Percentiles rank a stretch among this genome's conserved stretches.
phyloP scores from a whole-genome alignment of 1,284 basidiomycete species.

The Fomitiporia mediterranea region DNA sequence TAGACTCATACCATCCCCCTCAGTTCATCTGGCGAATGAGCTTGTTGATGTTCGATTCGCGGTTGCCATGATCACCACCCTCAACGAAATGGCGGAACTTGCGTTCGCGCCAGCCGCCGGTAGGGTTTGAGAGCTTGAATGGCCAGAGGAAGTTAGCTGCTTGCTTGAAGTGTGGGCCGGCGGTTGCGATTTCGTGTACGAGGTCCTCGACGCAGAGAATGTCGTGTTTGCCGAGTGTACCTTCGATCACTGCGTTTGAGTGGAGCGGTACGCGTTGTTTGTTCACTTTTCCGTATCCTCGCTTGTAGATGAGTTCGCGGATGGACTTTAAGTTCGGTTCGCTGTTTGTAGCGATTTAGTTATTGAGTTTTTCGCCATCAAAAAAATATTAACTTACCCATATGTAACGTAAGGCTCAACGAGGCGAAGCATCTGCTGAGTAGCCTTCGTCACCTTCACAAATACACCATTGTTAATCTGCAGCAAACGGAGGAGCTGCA shows the following conservation, averaged over 20 bases:
- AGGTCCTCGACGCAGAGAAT: constrained; percentile 98
- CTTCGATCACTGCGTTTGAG: constrained; percentile 94
- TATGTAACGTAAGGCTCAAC: constrained; percentile 98
- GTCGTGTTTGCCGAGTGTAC: constrained; percentile 88
- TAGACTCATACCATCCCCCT: constrained; percentile 10
- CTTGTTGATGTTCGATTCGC: constrained; percentile 95
- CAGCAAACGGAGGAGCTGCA: constrained; percentile 96
- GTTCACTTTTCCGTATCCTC: constrained; percentile 98
- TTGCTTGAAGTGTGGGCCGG: constrained; percentile 99
- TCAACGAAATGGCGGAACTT: constrained; percentile 96
- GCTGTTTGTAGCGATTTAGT: constrained; percentile 35
- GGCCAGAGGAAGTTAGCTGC: constrained; percentile 97
- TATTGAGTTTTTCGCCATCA: neutral
- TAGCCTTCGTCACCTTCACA: constrained; percentile 95
- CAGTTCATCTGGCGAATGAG: constrained; percentile 97
- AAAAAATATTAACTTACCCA: constrained; percentile 55
- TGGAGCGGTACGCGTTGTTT: constrained; percentile 95
- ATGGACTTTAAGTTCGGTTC: constrained; percentile 96
- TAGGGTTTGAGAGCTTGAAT: constrained; percentile 99
- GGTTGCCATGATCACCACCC: constrained; percentile 96
- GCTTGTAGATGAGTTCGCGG: constrained; percentile 99
- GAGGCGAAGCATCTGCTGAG: constrained; percentile 96
- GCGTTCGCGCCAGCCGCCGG: constrained; percentile 93
- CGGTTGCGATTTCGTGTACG: constrained; percentile 94
- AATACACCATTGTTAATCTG: constrained; percentile 99